Evolutionary conservation across 176 grass and related monocot genomes (phyloP), one percentile per base, ranked within the genome.

Genomic region (Aechmea fasciata): DNA sequence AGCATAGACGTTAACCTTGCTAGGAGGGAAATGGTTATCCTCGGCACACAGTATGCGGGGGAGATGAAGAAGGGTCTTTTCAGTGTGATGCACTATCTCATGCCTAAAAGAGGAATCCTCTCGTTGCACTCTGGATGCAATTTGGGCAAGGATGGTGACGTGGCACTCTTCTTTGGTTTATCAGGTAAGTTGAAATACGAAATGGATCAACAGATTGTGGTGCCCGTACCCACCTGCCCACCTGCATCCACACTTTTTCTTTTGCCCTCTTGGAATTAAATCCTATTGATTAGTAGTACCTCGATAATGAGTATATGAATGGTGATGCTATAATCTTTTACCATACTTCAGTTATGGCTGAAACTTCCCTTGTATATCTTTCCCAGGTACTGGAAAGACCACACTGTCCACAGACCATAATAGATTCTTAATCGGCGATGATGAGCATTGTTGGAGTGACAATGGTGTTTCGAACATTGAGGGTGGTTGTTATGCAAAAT

Each of bases 11-110:
- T 99, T 82, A 93, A 90, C 71, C 87, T 99, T 66, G 87, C 87
- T 17, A 80, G 94, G 84, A 90, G 80, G 82, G 94, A 99, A 85
- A 99, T 99, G 94, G 94, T 99, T 29, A 99, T 99, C 84, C 90
- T 99, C 9, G 94, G 94, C 75, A 99, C 94, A 68, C 94, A 99
- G 79, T 99, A 99, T 78, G 94, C 94, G 25, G 94, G 94, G 65
- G 94, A 99, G 90, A 99, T 99, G 94, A 99, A 99, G 90, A 99
- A 99, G 79, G 94, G 94, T 1, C 87, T 99, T 51, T 99, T 99
- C 85, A 75, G 94, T 51, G 77, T 99, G 79, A 99, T 99, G 94
- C 94, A 99, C 86, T 99, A 99, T 84, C 94, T 99, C 79, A 99
- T 99, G 94, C 94, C 94, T 79, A 93, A 85, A 68, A 79, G 94